A percentile compares a stretch with the other conserved stretches of the same genome.
Conservation (phyloP, 768 basidiomycete species). For the Phanerochaete carnosa region DNA sequence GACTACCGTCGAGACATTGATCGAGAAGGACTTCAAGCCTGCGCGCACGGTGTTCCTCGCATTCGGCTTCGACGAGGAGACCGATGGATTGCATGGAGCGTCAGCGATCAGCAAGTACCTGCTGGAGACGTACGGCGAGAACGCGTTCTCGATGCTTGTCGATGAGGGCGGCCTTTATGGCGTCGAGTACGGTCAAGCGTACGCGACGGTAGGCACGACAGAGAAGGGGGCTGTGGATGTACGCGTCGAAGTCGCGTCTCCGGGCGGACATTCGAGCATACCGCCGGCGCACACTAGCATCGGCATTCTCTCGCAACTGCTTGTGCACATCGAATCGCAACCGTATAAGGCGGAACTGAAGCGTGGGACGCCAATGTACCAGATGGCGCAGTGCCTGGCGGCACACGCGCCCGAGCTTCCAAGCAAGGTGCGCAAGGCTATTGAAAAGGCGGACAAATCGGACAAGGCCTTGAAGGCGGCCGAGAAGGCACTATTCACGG, state of each 20-base stretch:
- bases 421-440: constrained; percentile 22
- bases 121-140: constrained; percentile 41
- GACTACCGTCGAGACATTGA: constrained; percentile 43
- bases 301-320: constrained; percentile 47
- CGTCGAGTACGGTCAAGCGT: constrained; percentile 26
- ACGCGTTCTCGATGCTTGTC: constrained; percentile 50
- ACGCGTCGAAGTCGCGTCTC: constrained; percentile 38
- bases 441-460: constrained; percentile 23
- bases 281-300: constrained; percentile 55
- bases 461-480: constrained; percentile 32
- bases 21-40: constrained; percentile 44
- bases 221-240: constrained; percentile 46
- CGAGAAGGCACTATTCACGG: constrained; percentile 27
- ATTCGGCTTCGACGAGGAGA: constrained; percentile 53
- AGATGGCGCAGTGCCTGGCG: constrained; percentile 39
- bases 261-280: constrained; percentile 53
- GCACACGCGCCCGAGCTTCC: constrained; percentile 38
- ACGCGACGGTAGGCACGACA: constrained; percentile 27
- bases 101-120: constrained; percentile 35
- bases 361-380: constrained; percentile 31
- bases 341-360: constrained; percentile 32
- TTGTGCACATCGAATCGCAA: constrained; percentile 45
- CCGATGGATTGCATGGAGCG: constrained; percentile 36
- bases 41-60: constrained; percentile 38
- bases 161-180: constrained; percentile 49